A percentile compares a stretch with the other conserved stretches of the same genome.
Conservation (phyloP, 345 rosid species). For the Linum usitatissimum region DNA sequence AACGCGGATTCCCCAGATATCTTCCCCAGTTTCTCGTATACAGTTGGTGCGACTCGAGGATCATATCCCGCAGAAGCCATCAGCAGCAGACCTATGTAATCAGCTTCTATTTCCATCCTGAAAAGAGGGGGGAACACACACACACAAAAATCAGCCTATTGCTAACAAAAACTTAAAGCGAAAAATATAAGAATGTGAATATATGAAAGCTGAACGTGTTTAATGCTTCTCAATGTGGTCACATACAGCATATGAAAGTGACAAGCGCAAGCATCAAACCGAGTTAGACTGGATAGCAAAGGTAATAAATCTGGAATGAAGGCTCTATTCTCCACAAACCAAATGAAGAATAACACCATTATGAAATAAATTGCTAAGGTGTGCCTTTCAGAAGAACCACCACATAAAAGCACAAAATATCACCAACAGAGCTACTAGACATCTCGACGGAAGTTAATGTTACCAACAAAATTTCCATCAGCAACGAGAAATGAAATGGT, state of each 20-base stretch:
- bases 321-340: too few species aligned
- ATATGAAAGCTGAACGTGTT: background rate
- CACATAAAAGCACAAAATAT: background rate
- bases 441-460: background rate
- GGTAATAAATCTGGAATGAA: too few species aligned
- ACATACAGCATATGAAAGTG: background rate
- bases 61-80: conserved; percentile 84
- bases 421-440: background rate
- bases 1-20: conserved; percentile 36
- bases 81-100: conserved; percentile 70
- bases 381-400: background rate
- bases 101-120: conserved; percentile 97
- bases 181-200: too few species aligned
- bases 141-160: too few species aligned
- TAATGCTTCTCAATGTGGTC: background rate
- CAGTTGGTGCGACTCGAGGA: conserved; percentile 75
- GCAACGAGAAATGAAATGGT: background rate
- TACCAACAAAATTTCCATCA: background rate
- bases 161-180: too few species aligned
- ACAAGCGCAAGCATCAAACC: too few species aligned
- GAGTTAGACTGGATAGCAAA: too few species aligned
- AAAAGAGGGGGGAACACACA: background rate
- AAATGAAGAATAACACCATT: background rate
- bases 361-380: background rate
- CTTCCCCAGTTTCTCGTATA: conserved; percentile 70